phyloP scores from a whole-genome alignment of 1,284 basidiomycete species.

The Athelia psychrophila region DNA sequence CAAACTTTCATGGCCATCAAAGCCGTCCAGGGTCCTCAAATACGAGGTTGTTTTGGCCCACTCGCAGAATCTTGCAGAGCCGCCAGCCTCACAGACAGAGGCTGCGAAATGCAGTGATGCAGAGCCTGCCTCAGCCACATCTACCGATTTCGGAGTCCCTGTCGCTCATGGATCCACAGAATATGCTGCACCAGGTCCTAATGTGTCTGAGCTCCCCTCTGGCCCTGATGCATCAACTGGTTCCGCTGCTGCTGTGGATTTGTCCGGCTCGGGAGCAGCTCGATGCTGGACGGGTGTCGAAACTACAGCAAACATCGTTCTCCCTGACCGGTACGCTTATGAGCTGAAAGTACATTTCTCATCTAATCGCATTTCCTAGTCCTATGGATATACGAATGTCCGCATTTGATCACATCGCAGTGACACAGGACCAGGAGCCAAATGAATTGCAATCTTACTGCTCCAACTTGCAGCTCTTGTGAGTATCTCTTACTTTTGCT shows the following conservation, averaged over 20 bases:
- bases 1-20: constrained; percentile 1
- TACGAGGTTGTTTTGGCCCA: constrained; percentile 33
- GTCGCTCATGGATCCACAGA: too few relatives aligned
- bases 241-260: constrained; percentile 16
- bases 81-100: too few relatives aligned
- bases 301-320: constrained; percentile 42
- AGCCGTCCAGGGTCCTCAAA: constrained; percentile 24
- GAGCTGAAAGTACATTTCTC: constrained; percentile 6
- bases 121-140: too few relatives aligned
- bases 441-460: constrained; percentile 41
- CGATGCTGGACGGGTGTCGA: constrained; percentile 32
- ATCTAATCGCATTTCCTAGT: constrained; percentile 29
- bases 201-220: too few relatives aligned
- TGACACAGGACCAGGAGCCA: constrained; percentile 36
- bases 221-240: too few relatives aligned
- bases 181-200: too few relatives aligned
- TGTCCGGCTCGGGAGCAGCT: constrained; percentile 14
- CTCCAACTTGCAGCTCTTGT: constrained; percentile 42
- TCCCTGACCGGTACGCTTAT: constrained; percentile 52
- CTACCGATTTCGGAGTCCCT: too few relatives aligned
- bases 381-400: constrained; percentile 49
- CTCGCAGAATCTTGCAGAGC: background rate
- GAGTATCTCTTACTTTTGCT: constrained; percentile 26
- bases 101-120: too few relatives aligned
- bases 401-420: constrained; percentile 29